Base-by-base conservation (phyloP, 1,139 yeast species). In the Yamadazyma mexicana region DNA sequence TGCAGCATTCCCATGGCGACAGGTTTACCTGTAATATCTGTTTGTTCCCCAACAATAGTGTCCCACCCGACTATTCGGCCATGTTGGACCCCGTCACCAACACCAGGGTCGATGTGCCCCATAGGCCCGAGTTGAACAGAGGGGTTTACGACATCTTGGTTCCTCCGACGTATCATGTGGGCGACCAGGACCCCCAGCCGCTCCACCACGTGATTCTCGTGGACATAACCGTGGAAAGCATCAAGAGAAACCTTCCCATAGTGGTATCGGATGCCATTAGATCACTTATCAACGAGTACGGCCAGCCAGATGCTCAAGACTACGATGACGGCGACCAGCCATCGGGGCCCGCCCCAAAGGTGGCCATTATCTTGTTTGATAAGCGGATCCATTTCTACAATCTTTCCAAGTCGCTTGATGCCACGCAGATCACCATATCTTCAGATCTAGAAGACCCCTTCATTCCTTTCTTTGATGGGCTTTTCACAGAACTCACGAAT, bases 141-240 rank as follows among this genome's bases (percentile, higher is more conserved):
- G 98, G 98, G 10, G 87, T 91, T 7, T 91, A 88, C 49, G 99
- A 92, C 54, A 76, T 87, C 45, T 59, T 81, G 12, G 96, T 88
- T 4, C 95, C 96, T 2, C 62, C 70, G 26, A 79, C 77, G 37
- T 91, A 87, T 59, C 81, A 87, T 64, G 68, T 75, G 30, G 67
- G 64, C 24, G 50, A 58, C 3, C 58, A 52, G 3, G 40, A 40
- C 11, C 45, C 42, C 2, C 64, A 71, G 11, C 74, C 73, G 4
- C 59, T 89, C 42, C 86, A 83, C 54, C 87, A 86, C 52, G 74
- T 91, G 15, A 88, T 91, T 51, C 68, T 89, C 48, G 69, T 92
- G 39, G 98, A 92, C 59, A 78, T 88, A 23, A 72, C 81, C 31
- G 77, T 77, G 34, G 81, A 79, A 32, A 73, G 94, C 5, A 64